Evolutionary conservation across 2,329 filamentous ascomycete species (phyloP).

Genomic region (Bipolaris bicolor): DNA sequence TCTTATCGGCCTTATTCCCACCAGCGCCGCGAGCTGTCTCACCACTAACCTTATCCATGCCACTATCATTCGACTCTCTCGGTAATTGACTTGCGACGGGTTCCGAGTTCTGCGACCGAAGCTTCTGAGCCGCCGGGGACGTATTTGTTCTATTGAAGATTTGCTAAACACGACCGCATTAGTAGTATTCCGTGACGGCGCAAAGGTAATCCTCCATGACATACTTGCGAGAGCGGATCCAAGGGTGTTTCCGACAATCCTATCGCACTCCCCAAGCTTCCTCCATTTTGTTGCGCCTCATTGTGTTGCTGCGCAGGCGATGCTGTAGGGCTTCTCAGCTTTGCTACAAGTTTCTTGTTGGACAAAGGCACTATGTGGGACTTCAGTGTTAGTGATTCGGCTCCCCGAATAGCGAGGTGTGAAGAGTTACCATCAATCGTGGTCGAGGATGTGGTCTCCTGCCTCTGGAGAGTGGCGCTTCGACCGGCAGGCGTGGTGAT

Average conservation of each 20-base stretch:
- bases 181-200: conserved; percentile 20
- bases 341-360: conserved; percentile 38
- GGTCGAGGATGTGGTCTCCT: conserved; percentile 30
- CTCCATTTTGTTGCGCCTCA: conserved; percentile 29
- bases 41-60: conserved; percentile 46
- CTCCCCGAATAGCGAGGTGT: neutral
- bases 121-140: conserved; percentile 62
- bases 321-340: conserved; percentile 34
- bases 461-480: conserved; percentile 39
- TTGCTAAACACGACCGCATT: conserved; percentile 49
- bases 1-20: conserved; percentile 43
- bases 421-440: conserved; percentile 36
- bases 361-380: conserved; percentile 26
- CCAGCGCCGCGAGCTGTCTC: conserved; percentile 34
- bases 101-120: conserved; percentile 57
- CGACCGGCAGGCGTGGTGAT: conserved; percentile 47
- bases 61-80: conserved; percentile 58
- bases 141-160: conserved; percentile 71
- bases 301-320: conserved; percentile 23
- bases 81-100: conserved; percentile 36
- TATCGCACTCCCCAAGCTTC: conserved; percentile 21
- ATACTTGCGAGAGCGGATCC: conserved; percentile 72
- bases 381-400: conserved; percentile 22
- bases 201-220: conserved; percentile 31
- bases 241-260: conserved; percentile 55